Evolutionary conservation across 2,329 filamentous ascomycete species (phyloP), one percentile per base, ranked within the genome.

Genomic region (Cordyceps cicadae): DNA sequence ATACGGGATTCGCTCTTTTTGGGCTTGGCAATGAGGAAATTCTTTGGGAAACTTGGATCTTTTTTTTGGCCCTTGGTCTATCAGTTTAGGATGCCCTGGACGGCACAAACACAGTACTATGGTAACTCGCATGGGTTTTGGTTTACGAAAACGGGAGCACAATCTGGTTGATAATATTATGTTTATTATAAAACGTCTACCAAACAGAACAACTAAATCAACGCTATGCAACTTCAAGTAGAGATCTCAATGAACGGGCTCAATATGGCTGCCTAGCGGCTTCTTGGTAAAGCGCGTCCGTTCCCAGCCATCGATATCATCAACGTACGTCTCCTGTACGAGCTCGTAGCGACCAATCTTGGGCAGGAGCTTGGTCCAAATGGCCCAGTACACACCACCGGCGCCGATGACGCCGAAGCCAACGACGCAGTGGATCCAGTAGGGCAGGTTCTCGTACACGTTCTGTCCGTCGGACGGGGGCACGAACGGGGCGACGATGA

Each of bases 231-330:
- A 48, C 43, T 39, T 41, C 24, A 39, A 34, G 12, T 11, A 24
- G 7, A n/a, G 1, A n/a, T 24, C 17, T 34, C n/a, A 46, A 17
- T n/a, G 26, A 14, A 17, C 7, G 1, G 21, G 14, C 19, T 60
- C 50, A 9, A 39, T 15, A 3, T 19, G 50, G 19, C 9, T 54
- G 5, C 61, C 63, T 37, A 68, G 60, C 5, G 81, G 79, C 63
- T 75, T 69, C 61, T 69, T 75, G 2, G 75, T 71, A 66, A 86
- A 86, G 2, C 81, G 76, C 59, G 74, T 82, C 37, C 81, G 75
- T 65, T 84, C 83, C 85, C 85, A 87, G 1, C 85, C 84, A 68
- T 87, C 85, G 48, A 82, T 77, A 0, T 77, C 77, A 63, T 84
- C 81, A 8, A 87, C 70, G 2, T 78, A 69, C 0, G 74, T 76